Evolutionary conservation across 2,329 filamentous ascomycete genomes (phyloP).

Genomic region (Didymella arachidicola): DNA sequence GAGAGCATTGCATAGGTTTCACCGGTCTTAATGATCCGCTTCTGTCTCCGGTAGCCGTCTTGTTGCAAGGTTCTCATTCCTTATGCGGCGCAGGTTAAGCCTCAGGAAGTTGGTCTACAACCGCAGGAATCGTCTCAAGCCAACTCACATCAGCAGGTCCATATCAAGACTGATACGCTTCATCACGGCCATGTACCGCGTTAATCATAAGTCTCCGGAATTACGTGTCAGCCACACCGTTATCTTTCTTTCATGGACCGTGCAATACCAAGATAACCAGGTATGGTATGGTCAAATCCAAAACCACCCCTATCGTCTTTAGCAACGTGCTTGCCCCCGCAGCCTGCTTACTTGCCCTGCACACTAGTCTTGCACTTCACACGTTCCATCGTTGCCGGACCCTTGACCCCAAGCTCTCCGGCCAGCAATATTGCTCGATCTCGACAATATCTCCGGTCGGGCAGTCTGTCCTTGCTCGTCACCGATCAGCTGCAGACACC

Average conservation of each 20-base stretch:
- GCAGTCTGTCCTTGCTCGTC: neutral
- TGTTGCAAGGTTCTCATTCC: neutral
- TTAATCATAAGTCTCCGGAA: slow-evolving; percentile 20
- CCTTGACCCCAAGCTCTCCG: neutral
- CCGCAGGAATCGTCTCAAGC: neutral
- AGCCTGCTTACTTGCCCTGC: slow-evolving; percentile 1
- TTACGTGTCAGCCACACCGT: slow-evolving; percentile 31
- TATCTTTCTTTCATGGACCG: slow-evolving; percentile 24
- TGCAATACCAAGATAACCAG: slow-evolving; percentile 13
- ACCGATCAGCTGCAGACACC: neutral
- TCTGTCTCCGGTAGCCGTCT: neutral
- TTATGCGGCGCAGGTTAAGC: slow-evolving; percentile 4
- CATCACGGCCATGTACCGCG: slow-evolving; percentile 3
- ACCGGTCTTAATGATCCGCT: neutral
- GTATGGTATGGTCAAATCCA: slow-evolving; percentile 10
- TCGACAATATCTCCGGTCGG: slow-evolving; percentile 4
- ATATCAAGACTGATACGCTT: neutral
- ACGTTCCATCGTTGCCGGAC: neutral
- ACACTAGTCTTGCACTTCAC: slow-evolving; percentile 7
- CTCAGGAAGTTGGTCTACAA: neutral
- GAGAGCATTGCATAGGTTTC: neutral
- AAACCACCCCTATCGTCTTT: slow-evolving; percentile 10
- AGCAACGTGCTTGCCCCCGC: slow-evolving; percentile 11
- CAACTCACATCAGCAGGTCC: slow-evolving; percentile 9
- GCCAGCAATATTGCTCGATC: neutral